A percentile compares a stretch with the other conserved stretches of the same genome.
phyloP scores from a whole-genome alignment of 306 rosid species.

The Arachis hypogaea region DNA sequence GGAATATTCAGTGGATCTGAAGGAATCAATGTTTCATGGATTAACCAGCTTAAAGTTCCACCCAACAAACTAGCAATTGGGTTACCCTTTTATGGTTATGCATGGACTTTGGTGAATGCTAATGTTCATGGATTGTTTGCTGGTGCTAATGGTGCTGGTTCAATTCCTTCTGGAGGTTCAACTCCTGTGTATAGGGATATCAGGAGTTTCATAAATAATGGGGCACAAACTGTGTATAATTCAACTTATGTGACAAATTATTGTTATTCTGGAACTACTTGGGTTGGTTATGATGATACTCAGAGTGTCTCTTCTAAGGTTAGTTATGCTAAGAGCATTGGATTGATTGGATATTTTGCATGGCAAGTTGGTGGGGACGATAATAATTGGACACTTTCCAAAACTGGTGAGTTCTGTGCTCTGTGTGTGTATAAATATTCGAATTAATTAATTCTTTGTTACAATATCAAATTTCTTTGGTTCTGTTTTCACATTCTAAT shows the following conservation, averaged over 20 bases:
- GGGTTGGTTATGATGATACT: slow-evolving; percentile 58
- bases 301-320: slow-evolving; percentile 42
- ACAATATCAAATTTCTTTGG: no score
- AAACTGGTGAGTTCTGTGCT: slow-evolving; percentile 12
- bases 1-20: slow-evolving; percentile 24
- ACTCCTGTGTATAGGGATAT: slow-evolving; percentile 35
- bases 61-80: slow-evolving; percentile 42
- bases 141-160: slow-evolving; percentile 27
- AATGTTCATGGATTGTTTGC: slow-evolving; percentile 40
- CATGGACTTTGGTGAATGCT: slow-evolving; percentile 42
- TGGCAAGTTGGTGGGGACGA: slow-evolving; percentile 41
- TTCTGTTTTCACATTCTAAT: not conserved
- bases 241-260: slow-evolving; percentile 48
- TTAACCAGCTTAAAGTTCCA: slow-evolving; percentile 25
- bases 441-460: no score
- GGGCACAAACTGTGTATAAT: slow-evolving; percentile 28
- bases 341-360: slow-evolving; percentile 38
- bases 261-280: slow-evolving; percentile 40
- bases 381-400: slow-evolving; percentile 46
- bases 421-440: no score
- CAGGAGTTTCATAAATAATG: not conserved
- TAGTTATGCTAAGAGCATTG: slow-evolving; percentile 41
- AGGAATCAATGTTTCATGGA: slow-evolving; percentile 27
- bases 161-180: slow-evolving; percentile 2
- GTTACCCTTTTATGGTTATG: slow-evolving; percentile 47